Percentiles rank a stretch among this genome's conserved stretches.
phyloP scores from a whole-genome alignment of 176 grass and related monocot species.

The Pontederia paniculata region DNA sequence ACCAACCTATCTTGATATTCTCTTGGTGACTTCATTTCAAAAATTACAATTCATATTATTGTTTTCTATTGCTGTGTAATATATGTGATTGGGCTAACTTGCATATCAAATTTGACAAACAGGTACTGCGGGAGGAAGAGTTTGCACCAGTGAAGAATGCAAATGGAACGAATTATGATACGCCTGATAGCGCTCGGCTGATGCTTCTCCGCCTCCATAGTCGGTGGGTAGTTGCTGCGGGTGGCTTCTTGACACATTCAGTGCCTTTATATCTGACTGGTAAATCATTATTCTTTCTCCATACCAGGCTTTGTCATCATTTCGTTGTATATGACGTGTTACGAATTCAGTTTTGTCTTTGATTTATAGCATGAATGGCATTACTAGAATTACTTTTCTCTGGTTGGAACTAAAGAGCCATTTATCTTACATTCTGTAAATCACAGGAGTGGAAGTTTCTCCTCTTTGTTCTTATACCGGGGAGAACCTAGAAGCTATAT shows the following conservation, averaged over 20 bases:
- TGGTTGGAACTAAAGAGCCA: no score
- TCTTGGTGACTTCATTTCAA: background rate
- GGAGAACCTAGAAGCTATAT: slow-evolving; percentile 78
- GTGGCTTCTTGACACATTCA: slow-evolving; percentile 85
- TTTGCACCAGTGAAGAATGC: slow-evolving; percentile 97
- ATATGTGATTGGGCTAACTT: slow-evolving; percentile 2
- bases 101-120: slow-evolving; percentile 5
- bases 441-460: slow-evolving; percentile 74
- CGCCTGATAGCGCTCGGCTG: slow-evolving; percentile 57
- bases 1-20: background rate
- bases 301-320: no score
- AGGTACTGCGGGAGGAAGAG: slow-evolving; percentile 91
- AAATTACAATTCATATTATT: no score
- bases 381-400: no score
- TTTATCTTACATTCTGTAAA: no score
- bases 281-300: slow-evolving; percentile 20
- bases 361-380: no score
- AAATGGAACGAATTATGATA: slow-evolving; percentile 69
- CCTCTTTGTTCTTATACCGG: slow-evolving; percentile 68
- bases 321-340: no score
- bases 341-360: no score
- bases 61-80: background rate
- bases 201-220: slow-evolving; percentile 94
- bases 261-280: slow-evolving; percentile 76
- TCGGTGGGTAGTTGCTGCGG: slow-evolving; percentile 82